These are phyloP conservation scores for Hypoxylon sp. DNA, from an alignment of 2,329 filamentous ascomycete genomes.

Conservation along the genomic window DNA sequence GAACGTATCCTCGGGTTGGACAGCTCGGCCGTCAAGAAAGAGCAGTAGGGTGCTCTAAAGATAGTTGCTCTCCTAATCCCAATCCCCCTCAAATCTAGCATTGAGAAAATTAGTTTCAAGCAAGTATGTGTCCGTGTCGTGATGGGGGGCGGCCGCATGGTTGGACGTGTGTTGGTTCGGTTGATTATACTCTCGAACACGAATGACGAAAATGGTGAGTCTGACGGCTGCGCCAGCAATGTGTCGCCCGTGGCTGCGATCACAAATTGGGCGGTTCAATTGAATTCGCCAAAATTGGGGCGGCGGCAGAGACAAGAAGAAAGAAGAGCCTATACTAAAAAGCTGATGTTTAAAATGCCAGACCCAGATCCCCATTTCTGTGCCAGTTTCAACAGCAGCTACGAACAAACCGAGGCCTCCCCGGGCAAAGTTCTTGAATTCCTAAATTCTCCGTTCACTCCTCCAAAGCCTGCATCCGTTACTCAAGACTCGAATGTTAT, in stretches of 20 bases:
- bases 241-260: not conserved
- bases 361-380: not conserved
- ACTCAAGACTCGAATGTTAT: not conserved
- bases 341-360: not conserved
- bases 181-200: constrained; percentile 8
- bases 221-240: not conserved
- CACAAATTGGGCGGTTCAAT: not conserved
- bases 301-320: not conserved
- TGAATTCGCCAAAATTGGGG: not conserved
- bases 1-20: constrained; percentile 28
- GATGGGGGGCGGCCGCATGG: constrained; percentile 4
- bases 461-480: not conserved
- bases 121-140: too few relatives aligned
- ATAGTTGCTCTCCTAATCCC: not conserved
- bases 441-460: not conserved
- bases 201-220: not conserved
- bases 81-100: not conserved
- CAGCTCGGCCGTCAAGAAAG: constrained; percentile 30
- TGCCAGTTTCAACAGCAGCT: not conserved
- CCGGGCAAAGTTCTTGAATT: not conserved
- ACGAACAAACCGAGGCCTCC: not conserved
- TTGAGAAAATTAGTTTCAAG: not conserved
- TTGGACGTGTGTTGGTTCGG: constrained; percentile 5
- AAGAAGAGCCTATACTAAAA: not conserved
- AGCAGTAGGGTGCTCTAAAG: constrained; percentile 31